Conservation (phyloP, 805 yeast species). For the Kluyveromyces aestuarii region DNA sequence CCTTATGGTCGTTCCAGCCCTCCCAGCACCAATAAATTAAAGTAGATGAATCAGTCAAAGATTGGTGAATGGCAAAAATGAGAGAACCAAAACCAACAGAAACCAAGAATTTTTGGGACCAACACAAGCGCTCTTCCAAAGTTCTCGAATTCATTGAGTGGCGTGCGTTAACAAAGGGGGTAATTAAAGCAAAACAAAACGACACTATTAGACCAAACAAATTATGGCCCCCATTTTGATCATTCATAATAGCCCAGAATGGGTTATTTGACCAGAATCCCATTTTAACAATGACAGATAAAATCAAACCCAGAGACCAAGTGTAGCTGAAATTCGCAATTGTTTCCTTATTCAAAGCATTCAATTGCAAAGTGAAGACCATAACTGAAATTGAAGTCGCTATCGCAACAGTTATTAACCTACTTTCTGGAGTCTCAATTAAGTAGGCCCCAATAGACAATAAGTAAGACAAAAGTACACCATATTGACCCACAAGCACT, state of each 20-base stretch:
- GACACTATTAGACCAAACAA: slow-evolving; percentile 39
- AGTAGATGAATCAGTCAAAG: slow-evolving; percentile 76
- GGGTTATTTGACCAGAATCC: slow-evolving; percentile 83
- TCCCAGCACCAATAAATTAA: slow-evolving; percentile 95
- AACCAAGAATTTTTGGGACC: slow-evolving; percentile 5
- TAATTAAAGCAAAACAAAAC: slow-evolving; percentile 51
- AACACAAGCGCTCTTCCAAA: slow-evolving; percentile 1
- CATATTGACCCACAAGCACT: slow-evolving; percentile 21
- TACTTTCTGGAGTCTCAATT: slow-evolving; percentile 55
- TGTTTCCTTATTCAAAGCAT: slow-evolving; percentile 24
- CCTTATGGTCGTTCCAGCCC: slow-evolving; percentile 80
- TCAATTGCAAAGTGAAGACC: slow-evolving; percentile 48
- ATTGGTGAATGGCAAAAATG: slow-evolving; percentile 61
- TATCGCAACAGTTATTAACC: slow-evolving; percentile 55
- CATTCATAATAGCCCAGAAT: slow-evolving; percentile 90
- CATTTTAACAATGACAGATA: slow-evolving; percentile 68
- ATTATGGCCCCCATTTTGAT: slow-evolving; percentile 80
- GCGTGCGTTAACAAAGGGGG: slow-evolving; percentile 34
- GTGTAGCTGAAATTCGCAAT: slow-evolving; percentile 15
- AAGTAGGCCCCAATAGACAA: slow-evolving; percentile 72
- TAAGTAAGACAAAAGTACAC: slow-evolving; percentile 38
- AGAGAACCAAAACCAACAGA: slow-evolving; percentile 70
- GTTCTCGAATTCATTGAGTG: slow-evolving; percentile 13
- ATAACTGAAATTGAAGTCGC: slow-evolving; percentile 60
- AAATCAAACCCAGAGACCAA: slow-evolving; percentile 52